Percentiles rank a stretch among this genome's conserved stretches.
These are phyloP conservation scores for Camellia japonica DNA, from an alignment of 148 eudicot species.

Conservation along the genomic window DNA sequence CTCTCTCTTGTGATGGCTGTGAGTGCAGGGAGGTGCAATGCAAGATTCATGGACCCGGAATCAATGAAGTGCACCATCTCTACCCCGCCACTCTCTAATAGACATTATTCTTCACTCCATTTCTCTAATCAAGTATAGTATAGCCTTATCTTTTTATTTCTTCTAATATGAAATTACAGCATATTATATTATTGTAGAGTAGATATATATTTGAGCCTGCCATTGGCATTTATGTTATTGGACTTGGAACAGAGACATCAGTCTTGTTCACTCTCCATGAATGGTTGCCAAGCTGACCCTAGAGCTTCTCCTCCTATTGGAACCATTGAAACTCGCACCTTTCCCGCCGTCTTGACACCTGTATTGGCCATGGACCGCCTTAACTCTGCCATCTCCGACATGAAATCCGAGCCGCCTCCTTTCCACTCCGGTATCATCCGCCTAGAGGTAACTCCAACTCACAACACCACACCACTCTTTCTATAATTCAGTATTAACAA, in stretches of 20 bases:
- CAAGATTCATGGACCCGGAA: slow-evolving; percentile 31
- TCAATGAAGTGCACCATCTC: slow-evolving; percentile 16
- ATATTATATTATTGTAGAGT: no score
- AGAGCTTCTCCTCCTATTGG: slow-evolving; percentile 39
- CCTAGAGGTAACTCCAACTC: slow-evolving; percentile 53
- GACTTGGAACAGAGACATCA: slow-evolving; percentile 27
- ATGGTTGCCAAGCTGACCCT: slow-evolving; percentile 69
- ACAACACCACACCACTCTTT: neutral
- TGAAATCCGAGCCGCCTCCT: slow-evolving; percentile 45
- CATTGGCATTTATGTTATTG: neutral
- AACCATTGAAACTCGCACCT: slow-evolving; percentile 55
- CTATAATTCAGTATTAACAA: no score
- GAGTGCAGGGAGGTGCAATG: slow-evolving; percentile 27
- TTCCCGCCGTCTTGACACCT: slow-evolving; percentile 43
- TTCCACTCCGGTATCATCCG: slow-evolving; percentile 75
- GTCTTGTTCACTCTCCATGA: slow-evolving; percentile 56
- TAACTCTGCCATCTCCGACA: slow-evolving; percentile 39
- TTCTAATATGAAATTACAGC: no score
- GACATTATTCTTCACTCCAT: slow-evolving; percentile 9
- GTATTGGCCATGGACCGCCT: slow-evolving; percentile 57
- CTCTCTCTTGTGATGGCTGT: slow-evolving; percentile 27
- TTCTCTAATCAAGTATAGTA: slow-evolving; percentile 17
- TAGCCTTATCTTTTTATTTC: no score
- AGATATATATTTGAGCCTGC: neutral
- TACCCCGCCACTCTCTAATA: neutral